These are phyloP conservation scores for Oleoguttula mirabilis DNA, from an alignment of 495 filamentous ascomycete genomes.

Conservation along the genomic window DNA sequence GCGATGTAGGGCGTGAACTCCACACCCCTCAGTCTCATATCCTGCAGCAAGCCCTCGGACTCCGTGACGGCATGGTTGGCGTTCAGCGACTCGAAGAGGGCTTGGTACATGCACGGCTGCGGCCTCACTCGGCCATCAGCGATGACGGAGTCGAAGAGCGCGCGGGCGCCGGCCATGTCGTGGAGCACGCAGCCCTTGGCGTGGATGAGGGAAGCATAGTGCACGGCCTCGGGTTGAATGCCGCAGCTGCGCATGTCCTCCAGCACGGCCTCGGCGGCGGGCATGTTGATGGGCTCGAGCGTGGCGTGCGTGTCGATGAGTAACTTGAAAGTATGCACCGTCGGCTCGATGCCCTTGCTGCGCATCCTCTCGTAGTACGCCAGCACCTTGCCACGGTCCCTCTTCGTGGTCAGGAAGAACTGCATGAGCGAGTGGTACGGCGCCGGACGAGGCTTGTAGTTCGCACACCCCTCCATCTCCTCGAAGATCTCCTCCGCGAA, in stretches of 20 bases:
- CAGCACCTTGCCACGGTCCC: constrained; percentile 87
- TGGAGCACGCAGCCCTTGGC: constrained; percentile 90
- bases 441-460: constrained; percentile 93
- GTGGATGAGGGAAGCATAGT: constrained; percentile 91
- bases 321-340: constrained; percentile 93
- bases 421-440: constrained; percentile 99
- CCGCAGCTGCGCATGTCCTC: constrained; percentile 64
- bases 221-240: constrained; percentile 72
- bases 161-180: constrained; percentile 71
- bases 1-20: constrained; percentile 95
- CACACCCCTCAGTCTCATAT: constrained; percentile 60
- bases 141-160: constrained; percentile 69
- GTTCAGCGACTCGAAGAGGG: constrained; percentile 90
- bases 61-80: constrained; percentile 72
- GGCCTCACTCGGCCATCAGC: constrained; percentile 49
- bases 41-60: constrained; percentile 52
- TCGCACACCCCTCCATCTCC: constrained; percentile 97
- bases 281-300: constrained; percentile 83
- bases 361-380: constrained; percentile 93
- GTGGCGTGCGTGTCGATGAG: constrained; percentile 93
- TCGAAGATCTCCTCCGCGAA: constrained; percentile 97
- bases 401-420: constrained; percentile 95
- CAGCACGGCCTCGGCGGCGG: constrained; percentile 74
- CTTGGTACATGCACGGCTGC: constrained; percentile 85
- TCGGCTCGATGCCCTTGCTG: constrained; percentile 73